Evolutionary conservation across 371 early-diverging fungal genomes (phyloP).

Genomic region (Mucor ambiguus): DNA sequence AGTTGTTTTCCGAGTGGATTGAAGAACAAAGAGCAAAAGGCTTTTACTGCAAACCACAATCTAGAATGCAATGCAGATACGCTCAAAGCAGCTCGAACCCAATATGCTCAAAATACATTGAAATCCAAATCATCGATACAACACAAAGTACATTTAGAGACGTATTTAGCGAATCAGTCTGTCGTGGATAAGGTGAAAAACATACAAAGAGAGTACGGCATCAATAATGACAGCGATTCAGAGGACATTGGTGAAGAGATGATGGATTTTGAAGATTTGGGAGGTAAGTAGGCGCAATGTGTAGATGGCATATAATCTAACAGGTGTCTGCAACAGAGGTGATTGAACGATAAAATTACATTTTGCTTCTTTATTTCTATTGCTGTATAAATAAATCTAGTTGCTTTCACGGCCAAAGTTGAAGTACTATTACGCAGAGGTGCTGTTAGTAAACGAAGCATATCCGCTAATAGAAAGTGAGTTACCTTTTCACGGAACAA

Average conservation of each 20-base stretch:
- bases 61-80: constrained; percentile 17
- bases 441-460: not conserved
- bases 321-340: constrained; percentile 3
- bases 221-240: not conserved
- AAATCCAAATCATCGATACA: constrained; percentile 11
- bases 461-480: not conserved
- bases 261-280: constrained; percentile 25
- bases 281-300: constrained; percentile 14
- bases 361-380: not conserved
- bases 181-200: constrained; percentile 16
- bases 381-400: not conserved
- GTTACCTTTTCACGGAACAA: constrained; percentile 53
- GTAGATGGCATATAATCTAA: too few relatives aligned
- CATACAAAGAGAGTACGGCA: constrained; percentile 10
- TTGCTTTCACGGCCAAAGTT: constrained; percentile 20
- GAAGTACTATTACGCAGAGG: constrained; percentile 13
- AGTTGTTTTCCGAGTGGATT: constrained; percentile 37
- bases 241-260: not conserved
- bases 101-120: constrained; percentile 12
- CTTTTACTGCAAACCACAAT: constrained; percentile 8
- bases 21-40: constrained; percentile 23
- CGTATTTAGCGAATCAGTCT: constrained; percentile 18
- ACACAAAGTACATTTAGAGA: constrained; percentile 27
- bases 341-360: constrained; percentile 11
- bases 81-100: constrained; percentile 6